Base-by-base conservation (phyloP, 148 eudicot species). In the Silene uniflora region DNA sequence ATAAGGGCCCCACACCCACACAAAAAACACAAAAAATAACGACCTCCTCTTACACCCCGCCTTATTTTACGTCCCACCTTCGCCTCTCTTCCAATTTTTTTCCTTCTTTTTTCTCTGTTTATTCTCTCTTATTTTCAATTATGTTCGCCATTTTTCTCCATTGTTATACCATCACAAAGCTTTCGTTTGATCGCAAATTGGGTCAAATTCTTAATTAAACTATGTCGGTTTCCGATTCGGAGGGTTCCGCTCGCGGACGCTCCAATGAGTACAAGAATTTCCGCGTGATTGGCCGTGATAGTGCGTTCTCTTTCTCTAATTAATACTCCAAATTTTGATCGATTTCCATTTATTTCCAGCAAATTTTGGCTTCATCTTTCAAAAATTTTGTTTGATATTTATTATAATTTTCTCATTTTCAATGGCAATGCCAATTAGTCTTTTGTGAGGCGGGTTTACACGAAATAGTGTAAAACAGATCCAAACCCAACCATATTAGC, bases 181-280 rank as follows among this genome's bases (percentile, higher is more conserved):
- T 58, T 55, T 69, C n/a, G 35, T 67, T 3, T 24, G 10, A 10
- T 73, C 49, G 25, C 58, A 39, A 77, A 29, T 44, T 16, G 4
- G 32, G 13, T 10, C 11, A 25, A 71, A 6, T 47, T 11, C 64
- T 39, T 5, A 71, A 59, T 52, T 3, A 35, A 0, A 76, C 62
- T 49, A 91, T 91, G 98, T 90, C 98, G 71, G 62, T 83, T 42
- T 90, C 98, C n/a, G 97, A 91, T 68, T 88, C 90, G 2, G 97
- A 91, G 2, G 81, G 83, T 27, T 84, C 85, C 18, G 76, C 77
- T 32, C 84, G 83, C 23, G 79, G 80, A 55, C 65, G 76, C 27
- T 5, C 76, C 59, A 79, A 78, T 23, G 97, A 88, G 49, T 87
- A 88, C 87, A 91, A 88, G 84, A 85, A 83, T 69, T 90, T 93